These are phyloP conservation scores for Phialocephala sp. DNA, from an alignment of 2,329 filamentous ascomycete genomes.

Conservation along the genomic window DNA sequence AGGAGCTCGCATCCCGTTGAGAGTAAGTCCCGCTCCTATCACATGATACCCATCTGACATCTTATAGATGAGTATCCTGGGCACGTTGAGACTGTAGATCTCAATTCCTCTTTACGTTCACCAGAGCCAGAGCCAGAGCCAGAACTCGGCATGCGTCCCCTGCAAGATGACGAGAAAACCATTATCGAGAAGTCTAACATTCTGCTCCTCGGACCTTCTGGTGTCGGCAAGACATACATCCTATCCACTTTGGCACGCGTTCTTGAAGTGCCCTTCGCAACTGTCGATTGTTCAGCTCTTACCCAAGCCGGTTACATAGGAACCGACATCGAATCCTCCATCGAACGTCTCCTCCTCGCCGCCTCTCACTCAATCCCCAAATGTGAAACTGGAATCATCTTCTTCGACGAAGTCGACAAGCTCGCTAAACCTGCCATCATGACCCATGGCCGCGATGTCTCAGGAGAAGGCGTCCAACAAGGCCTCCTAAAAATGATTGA, in stretches of 20 bases:
- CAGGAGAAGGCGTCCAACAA: slow-evolving; percentile 96
- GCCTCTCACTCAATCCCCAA: slow-evolving; percentile 86
- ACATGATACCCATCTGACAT: slow-evolving; percentile 36
- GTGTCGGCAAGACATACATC: slow-evolving; percentile 96
- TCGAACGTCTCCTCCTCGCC: slow-evolving; percentile 87
- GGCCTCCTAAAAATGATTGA: slow-evolving; percentile 95
- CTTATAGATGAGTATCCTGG: slow-evolving; percentile 60
- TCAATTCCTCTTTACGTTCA: slow-evolving; percentile 29
- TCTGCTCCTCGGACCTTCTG: slow-evolving; percentile 86
- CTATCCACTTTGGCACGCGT: slow-evolving; percentile 82
- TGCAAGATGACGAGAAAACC: slow-evolving; percentile 30
- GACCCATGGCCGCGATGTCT: slow-evolving; percentile 85
- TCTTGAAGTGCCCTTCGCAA: slow-evolving; percentile 93
- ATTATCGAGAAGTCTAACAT: slow-evolving; percentile 93
- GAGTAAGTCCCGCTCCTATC: slow-evolving; percentile 57
- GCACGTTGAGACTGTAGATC: slow-evolving; percentile 46
- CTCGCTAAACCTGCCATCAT: slow-evolving; percentile 83
- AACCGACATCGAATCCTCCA: slow-evolving; percentile 95
- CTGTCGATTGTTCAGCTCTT: slow-evolving; percentile 94
- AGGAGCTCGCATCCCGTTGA: slow-evolving; percentile 76
- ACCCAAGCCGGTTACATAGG: slow-evolving; percentile 98
- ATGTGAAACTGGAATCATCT: slow-evolving; percentile 91
- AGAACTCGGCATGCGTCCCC: slow-evolving; percentile 29
- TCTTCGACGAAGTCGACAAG: slow-evolving; percentile 97
- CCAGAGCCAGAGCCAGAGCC: slow-evolving; percentile 33